Conservation (phyloP, 352 stramenopile species). For the Phytophthora cactorum region DNA sequence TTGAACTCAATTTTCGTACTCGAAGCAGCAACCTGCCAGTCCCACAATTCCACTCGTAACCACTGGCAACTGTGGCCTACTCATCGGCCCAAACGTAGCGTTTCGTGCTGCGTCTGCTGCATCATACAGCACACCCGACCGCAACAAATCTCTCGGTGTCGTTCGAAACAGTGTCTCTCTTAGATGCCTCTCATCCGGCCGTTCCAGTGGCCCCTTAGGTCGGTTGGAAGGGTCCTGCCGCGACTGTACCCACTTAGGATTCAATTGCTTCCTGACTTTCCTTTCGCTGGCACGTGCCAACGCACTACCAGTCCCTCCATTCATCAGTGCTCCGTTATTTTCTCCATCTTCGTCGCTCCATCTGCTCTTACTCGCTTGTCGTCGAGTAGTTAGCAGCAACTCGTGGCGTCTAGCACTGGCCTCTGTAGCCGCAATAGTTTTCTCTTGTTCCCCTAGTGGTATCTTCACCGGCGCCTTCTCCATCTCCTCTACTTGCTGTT, state of each 20-base stretch:
- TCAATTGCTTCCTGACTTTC: slow-evolving; percentile 73
- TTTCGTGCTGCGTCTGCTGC: slow-evolving; percentile 33
- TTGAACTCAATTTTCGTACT: slow-evolving; percentile 25
- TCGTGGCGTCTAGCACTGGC: slow-evolving; percentile 44
- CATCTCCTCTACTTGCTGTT: slow-evolving; percentile 22
- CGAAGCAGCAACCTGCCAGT: slow-evolving; percentile 61
- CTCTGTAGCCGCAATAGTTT: slow-evolving; percentile 56
- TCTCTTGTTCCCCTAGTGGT: slow-evolving; percentile 45
- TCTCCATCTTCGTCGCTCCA: slow-evolving; percentile 22
- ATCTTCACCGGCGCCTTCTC: slow-evolving; percentile 7
- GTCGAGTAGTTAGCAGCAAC: slow-evolving; percentile 24
- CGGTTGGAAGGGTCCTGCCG: slow-evolving; percentile 63
- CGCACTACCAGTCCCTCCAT: slow-evolving; percentile 17
- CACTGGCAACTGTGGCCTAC: slow-evolving; percentile 25
- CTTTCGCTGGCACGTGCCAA: slow-evolving; percentile 56
- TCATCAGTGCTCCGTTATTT: slow-evolving; percentile 2
- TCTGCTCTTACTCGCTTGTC: slow-evolving; percentile 11
- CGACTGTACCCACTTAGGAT: slow-evolving; percentile 62
- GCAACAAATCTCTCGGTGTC: slow-evolving; percentile 45
- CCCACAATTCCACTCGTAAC: slow-evolving; percentile 53
- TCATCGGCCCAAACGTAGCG: slow-evolving; percentile 30
- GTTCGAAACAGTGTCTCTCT: slow-evolving; percentile 53
- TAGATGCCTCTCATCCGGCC: slow-evolving; percentile 53
- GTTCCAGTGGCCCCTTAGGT: slow-evolving; percentile 49
- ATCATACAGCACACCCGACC: slow-evolving; percentile 51